phyloP scores from a whole-genome alignment of 2,329 filamentous ascomycete species.

The Leptodontidium sp. region DNA sequence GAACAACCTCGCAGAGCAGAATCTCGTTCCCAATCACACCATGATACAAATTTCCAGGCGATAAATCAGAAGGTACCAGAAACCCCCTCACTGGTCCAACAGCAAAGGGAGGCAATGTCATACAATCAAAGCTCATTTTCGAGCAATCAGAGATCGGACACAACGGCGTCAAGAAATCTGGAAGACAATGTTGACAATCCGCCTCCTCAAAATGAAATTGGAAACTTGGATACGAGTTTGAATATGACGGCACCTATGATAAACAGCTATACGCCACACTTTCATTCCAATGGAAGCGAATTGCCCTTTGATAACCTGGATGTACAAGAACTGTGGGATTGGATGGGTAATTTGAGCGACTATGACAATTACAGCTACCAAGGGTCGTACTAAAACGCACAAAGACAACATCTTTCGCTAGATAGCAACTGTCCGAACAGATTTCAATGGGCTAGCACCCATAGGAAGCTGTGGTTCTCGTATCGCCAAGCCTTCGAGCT shows the following conservation, averaged over 20 bases:
- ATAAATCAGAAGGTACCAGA: neutral
- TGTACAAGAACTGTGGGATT: constrained; percentile 14
- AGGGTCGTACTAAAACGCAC: neutral
- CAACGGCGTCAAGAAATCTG: neutral
- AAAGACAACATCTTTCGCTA: neutral
- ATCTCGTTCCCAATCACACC: neutral
- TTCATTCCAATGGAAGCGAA: constrained; percentile 1
- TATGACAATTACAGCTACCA: constrained; percentile 1
- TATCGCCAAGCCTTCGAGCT: neutral
- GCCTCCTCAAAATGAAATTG: neutral
- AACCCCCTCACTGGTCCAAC: neutral
- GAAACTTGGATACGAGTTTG: neutral
- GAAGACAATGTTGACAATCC: neutral
- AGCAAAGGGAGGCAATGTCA: neutral
- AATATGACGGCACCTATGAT: neutral
- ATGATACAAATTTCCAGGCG: neutral
- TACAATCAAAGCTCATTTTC: neutral
- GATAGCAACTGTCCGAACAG: no score
- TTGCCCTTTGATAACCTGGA: constrained; percentile 14
- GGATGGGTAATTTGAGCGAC: constrained; percentile 14
- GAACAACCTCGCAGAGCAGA: neutral
- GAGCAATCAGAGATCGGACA: neutral
- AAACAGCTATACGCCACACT: neutral
- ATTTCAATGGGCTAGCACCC: no score
- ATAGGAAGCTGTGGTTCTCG: neutral